Conservation (phyloP, 225 moss, liverwort and hornwort species). For the Neckera pumila region DNA sequence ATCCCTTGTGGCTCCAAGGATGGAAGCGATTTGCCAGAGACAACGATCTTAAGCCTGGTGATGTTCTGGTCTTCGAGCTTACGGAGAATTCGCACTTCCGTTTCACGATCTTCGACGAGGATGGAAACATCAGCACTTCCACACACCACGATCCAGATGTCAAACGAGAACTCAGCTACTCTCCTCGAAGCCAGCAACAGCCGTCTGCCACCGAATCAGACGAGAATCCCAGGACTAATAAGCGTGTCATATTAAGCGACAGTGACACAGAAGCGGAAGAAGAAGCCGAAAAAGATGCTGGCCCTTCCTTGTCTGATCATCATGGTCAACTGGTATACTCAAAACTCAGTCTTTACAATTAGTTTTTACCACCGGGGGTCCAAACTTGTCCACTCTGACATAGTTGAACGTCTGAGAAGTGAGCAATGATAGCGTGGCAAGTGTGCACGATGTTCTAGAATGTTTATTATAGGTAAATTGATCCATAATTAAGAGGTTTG, state of each 20-base stretch:
- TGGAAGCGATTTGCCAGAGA: conserved; percentile 15
- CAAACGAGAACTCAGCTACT: not conserved
- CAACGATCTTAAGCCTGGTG: conserved; percentile 2
- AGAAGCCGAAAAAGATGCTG: not conserved
- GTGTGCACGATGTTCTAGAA: not conserved
- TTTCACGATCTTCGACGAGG: conserved; percentile 23
- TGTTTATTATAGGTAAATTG: not conserved
- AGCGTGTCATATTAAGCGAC: not conserved
- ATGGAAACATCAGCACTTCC: not conserved
- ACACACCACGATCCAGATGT: not conserved
- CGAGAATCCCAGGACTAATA: not conserved
- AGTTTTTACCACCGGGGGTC: not conserved
- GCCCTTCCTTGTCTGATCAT: not conserved
- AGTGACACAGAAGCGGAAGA: not conserved
- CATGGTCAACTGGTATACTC: not conserved
- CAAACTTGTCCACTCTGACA: not conserved
- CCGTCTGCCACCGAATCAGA: not conserved
- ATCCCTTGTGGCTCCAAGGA: conserved; percentile 20
- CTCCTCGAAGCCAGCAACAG: not conserved
- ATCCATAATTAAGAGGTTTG: not conserved
- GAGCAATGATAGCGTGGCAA: not conserved
- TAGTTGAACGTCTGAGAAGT: not conserved
- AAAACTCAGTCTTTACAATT: not conserved
- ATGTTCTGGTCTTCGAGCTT: conserved; percentile 25
- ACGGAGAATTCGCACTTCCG: not conserved